phyloP scores from a whole-genome alignment of 805 yeast species.

The Alloascoidea hylecoeti region DNA sequence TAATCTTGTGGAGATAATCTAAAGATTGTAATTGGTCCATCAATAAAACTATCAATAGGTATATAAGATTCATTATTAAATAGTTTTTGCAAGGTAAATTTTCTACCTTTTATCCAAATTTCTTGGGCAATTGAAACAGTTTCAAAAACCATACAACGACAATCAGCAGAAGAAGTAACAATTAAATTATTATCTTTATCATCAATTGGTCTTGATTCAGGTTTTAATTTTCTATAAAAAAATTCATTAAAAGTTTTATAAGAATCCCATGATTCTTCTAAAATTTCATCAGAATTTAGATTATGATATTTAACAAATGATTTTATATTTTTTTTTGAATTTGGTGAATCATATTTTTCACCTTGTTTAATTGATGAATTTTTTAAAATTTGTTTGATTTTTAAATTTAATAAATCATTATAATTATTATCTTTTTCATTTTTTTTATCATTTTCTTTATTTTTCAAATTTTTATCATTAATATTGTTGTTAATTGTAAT shows the following conservation, averaged over 20 bases:
- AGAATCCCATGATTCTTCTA: slow-evolving; percentile 28
- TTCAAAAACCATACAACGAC: slow-evolving; percentile 62
- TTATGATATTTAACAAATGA: slow-evolving; percentile 75
- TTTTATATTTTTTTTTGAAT: slow-evolving; percentile 51
- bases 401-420: too few relatives aligned
- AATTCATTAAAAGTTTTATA: slow-evolving; percentile 78
- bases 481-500: slow-evolving; percentile 38
- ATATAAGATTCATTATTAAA: too few relatives aligned
- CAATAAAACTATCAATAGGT: too few relatives aligned
- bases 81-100: slow-evolving; percentile 53
- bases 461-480: too few relatives aligned
- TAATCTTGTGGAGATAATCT: slow-evolving; percentile 95
- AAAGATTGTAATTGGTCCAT: slow-evolving; percentile 63
- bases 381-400: slow-evolving; percentile 43
- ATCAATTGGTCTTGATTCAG: slow-evolving; percentile 60
- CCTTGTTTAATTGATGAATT: slow-evolving; percentile 74
- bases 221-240: slow-evolving; percentile 65
- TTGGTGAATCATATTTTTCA: slow-evolving; percentile 57
- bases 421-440: slow-evolving; percentile 37
- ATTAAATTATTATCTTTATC: slow-evolving; percentile 32
- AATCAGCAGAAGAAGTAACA: slow-evolving; percentile 75
- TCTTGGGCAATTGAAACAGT: slow-evolving; percentile 48
- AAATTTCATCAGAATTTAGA: slow-evolving; percentile 62
- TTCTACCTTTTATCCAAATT: slow-evolving; percentile 83
- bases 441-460: too few relatives aligned